Evolutionary conservation across 169 alveolate genomes (phyloP).

Genomic region (Eimeria necatrix): DNA sequence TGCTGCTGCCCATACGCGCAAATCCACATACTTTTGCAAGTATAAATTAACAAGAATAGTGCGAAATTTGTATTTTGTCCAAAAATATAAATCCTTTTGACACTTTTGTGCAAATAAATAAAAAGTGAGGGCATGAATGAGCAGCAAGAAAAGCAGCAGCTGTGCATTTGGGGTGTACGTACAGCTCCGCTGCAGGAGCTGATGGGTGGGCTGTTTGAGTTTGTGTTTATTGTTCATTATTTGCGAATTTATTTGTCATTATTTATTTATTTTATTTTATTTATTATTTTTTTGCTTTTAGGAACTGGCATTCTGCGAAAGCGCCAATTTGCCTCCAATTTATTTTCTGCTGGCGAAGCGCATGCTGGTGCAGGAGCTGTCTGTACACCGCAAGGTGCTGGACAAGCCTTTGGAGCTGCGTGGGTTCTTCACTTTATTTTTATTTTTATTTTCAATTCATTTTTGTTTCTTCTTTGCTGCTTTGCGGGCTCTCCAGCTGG

Average conservation of each 20-base stretch:
- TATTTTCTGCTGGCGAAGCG: slow-evolving; percentile 79
- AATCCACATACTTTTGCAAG: too few relatives aligned
- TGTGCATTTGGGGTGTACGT: too few relatives aligned
- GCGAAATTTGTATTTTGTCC: too few relatives aligned
- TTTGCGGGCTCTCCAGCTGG: background rate
- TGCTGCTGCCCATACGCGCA: too few relatives aligned
- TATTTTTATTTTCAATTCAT: too few relatives aligned
- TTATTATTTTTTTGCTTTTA: background rate
- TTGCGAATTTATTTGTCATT: background rate
- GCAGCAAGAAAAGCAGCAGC: too few relatives aligned
- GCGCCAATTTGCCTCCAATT: slow-evolving; percentile 75
- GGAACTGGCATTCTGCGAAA: slow-evolving; percentile 81
- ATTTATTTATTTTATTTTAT: background rate
- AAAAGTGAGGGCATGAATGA: too few relatives aligned
- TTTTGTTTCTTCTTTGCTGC: background rate
- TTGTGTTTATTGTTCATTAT: background rate
- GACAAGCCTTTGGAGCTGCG: slow-evolving; percentile 70
- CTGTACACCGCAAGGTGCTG: slow-evolving; percentile 69
- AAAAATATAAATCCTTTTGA: too few relatives aligned
- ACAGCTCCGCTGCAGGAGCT: too few relatives aligned
- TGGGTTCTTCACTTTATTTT: background rate
- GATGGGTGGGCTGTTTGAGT: background rate
- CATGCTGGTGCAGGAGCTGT: slow-evolving; percentile 77
- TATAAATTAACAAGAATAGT: too few relatives aligned
- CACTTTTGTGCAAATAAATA: too few relatives aligned